phyloP scores from a whole-genome alignment of 1,284 basidiomycete species.

The Sporisorium sorghi region DNA sequence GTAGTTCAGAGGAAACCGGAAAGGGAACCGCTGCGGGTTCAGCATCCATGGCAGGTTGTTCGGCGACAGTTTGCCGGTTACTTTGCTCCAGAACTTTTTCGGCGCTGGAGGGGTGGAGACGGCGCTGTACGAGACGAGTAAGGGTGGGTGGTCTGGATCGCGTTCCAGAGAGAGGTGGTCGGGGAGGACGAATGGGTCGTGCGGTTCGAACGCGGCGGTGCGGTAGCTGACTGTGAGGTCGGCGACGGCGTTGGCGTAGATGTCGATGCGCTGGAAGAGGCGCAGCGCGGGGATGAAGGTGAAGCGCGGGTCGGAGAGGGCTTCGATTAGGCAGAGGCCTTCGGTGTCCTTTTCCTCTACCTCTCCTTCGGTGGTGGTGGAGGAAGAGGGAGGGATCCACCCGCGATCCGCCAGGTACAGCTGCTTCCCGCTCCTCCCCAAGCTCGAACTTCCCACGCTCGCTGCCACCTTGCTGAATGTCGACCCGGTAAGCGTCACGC shows the following conservation, averaged over 20 bases:
- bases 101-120: neutral
- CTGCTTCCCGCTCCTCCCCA: constrained; percentile 25
- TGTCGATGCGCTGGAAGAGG: constrained; percentile 77
- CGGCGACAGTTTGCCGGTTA: neutral
- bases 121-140: constrained; percentile 19
- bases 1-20: constrained; percentile 59
- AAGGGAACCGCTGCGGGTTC: constrained; percentile 51
- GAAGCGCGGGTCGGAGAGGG: constrained; percentile 72
- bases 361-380: neutral
- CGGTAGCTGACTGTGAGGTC: constrained; percentile 66
- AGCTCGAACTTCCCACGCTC: constrained; percentile 70
- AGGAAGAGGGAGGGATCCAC: constrained; percentile 25
- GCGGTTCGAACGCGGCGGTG: constrained; percentile 45
- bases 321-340: constrained; percentile 46
- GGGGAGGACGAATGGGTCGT: constrained; percentile 46
- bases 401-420: constrained; percentile 47
- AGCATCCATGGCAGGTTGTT: constrained; percentile 53
- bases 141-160: constrained; percentile 22
- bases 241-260: constrained; percentile 82
- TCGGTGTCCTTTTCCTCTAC: neutral
- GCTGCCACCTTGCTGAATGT: constrained; percentile 76
- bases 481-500: constrained; percentile 67
- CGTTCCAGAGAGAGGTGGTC: constrained; percentile 18
- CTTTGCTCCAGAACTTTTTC: neutral
- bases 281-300: constrained; percentile 82